These are phyloP conservation scores for Protomyces macrosporus DNA, from an alignment of 1,139 yeast species.

Conservation along the genomic window DNA sequence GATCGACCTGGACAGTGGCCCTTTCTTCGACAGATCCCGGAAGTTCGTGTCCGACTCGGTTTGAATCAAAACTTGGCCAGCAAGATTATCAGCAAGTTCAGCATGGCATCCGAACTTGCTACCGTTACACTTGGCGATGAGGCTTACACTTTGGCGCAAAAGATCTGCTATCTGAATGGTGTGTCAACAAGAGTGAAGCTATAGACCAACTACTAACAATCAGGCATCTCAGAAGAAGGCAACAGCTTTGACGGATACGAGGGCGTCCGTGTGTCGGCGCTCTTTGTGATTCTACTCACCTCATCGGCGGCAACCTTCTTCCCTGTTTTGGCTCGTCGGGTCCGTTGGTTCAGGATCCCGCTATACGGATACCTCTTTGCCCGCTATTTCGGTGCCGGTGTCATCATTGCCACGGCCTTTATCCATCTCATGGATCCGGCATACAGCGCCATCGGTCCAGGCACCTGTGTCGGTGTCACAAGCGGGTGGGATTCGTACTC, in stretches of 20 bases:
- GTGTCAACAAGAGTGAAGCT: background rate
- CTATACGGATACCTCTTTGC: slow-evolving; percentile 59
- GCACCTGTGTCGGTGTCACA: slow-evolving; percentile 34
- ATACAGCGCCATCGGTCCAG: slow-evolving; percentile 29
- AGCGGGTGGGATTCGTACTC: slow-evolving; percentile 29
- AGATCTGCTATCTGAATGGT: slow-evolving; percentile 15
- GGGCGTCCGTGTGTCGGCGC: slow-evolving; percentile 68
- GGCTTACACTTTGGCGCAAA: slow-evolving; percentile 7
- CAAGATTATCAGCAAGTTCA: background rate
- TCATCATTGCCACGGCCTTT: slow-evolving; percentile 74
- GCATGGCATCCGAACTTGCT: slow-evolving; percentile 5
- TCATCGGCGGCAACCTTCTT: slow-evolving; percentile 44
- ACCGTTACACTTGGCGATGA: slow-evolving; percentile 3
- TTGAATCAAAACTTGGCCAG: too few species aligned
- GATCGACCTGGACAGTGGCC: too few species aligned
- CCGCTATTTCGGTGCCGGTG: slow-evolving; percentile 77
- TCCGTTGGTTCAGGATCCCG: slow-evolving; percentile 40
- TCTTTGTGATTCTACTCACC: slow-evolving; percentile 60
- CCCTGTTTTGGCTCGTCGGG: slow-evolving; percentile 32
- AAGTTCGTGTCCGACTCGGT: too few species aligned
- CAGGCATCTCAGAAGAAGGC: slow-evolving; percentile 32
- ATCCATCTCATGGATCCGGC: slow-evolving; percentile 52
- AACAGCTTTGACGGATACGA: slow-evolving; percentile 46
- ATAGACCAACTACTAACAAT: slow-evolving; percentile 1
- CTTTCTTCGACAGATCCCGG: too few species aligned